Conservation (phyloP, 2,329 filamentous ascomycete genomes). For the Orbilia oligospora region DNA sequence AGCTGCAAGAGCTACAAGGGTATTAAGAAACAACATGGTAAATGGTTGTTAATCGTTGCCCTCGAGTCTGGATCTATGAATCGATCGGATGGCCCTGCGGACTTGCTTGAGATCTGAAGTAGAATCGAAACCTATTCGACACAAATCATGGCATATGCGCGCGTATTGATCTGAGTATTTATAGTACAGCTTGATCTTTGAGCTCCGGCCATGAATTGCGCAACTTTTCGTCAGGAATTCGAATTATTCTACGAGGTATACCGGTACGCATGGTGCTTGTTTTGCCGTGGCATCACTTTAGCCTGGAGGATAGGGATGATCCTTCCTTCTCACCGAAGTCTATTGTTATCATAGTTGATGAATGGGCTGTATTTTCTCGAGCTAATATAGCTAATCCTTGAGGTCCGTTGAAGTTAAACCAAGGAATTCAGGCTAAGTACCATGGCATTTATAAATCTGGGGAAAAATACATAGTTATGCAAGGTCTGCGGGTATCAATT, state of each 20-base stretch:
- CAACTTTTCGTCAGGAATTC: constrained; percentile 11
- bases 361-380: constrained; percentile 2
- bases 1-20: constrained; percentile 45
- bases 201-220: neutral
- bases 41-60: constrained; percentile 19
- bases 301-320: constrained; percentile 37
- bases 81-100: neutral
- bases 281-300: constrained; percentile 53
- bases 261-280: constrained; percentile 27
- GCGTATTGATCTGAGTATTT: constrained; percentile 19
- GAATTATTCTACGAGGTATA: neutral
- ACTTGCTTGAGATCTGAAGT: constrained; percentile 9
- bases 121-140: constrained; percentile 9
- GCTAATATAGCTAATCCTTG: constrained; percentile 25
- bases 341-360: constrained; percentile 2
- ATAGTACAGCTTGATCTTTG: neutral
- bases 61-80: constrained; percentile 6
- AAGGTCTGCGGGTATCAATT: constrained; percentile 21
- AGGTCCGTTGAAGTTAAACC: constrained; percentile 9
- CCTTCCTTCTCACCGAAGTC: constrained; percentile 48
- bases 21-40: constrained; percentile 39
- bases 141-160: neutral
- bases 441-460: constrained; percentile 46
- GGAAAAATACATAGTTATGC: constrained; percentile 31
- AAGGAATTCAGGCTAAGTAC: constrained; percentile 51